These are phyloP conservation scores for Arabis alpina DNA, from an alignment of 345 rosid species.

Conservation along the genomic window DNA sequence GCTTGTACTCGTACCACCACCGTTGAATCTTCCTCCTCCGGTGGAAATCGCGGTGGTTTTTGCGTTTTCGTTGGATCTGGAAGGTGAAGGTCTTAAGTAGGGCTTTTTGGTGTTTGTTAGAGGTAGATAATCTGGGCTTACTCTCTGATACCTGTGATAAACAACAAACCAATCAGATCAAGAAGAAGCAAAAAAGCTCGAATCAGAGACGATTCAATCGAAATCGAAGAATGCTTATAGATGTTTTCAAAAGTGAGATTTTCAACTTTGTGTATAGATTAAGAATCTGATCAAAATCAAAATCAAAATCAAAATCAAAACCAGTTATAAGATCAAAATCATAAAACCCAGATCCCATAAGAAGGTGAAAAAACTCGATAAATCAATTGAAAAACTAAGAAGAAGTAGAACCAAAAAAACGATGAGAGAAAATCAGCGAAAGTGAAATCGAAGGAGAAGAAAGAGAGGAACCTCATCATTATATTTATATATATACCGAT, in stretches of 20 bases:
- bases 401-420: background rate
- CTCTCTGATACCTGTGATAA: constrained; percentile 58
- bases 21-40: constrained; percentile 19
- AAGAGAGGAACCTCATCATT: constrained; percentile 45
- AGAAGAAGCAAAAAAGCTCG: too few relatives aligned
- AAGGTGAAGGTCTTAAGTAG: constrained; percentile 44
- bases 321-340: background rate
- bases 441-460: constrained; percentile 14
- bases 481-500: constrained; percentile 23
- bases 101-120: constrained; percentile 46
- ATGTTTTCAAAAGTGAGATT: background rate
- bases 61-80: constrained; percentile 33
- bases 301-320: constrained; percentile 2
- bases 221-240: constrained; percentile 7
- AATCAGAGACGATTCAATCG: too few relatives aligned
- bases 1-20: constrained; percentile 15
- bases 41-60: constrained; percentile 11
- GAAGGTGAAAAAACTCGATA: background rate
- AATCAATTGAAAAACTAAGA: background rate
- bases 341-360: background rate
- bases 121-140: constrained; percentile 56
- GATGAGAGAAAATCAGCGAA: background rate
- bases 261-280: background rate
- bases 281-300: background rate
- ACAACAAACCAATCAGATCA: constrained; percentile 1